phyloP scores from a whole-genome alignment of 1,284 basidiomycete species.

The Heliocybe sulcata region DNA sequence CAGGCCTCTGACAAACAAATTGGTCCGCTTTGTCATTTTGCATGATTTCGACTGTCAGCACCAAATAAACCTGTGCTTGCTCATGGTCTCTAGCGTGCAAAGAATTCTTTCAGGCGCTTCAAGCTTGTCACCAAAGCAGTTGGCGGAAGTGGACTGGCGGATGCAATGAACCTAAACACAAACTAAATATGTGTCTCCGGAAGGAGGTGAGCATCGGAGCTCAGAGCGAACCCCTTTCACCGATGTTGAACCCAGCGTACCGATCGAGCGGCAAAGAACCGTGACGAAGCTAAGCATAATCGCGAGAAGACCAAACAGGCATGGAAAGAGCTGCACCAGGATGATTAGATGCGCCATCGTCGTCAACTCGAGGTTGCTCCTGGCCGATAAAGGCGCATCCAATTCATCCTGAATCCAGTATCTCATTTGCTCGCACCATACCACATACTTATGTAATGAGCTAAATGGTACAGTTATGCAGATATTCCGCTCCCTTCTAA shows the following conservation, averaged over 20 bases:
- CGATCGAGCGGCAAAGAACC: slow-evolving; percentile 62
- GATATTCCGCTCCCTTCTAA: too few species aligned
- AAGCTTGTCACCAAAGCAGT: slow-evolving; percentile 52
- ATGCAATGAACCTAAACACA: slow-evolving; percentile 69
- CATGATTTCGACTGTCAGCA: slow-evolving; percentile 9
- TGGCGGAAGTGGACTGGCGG: slow-evolving; percentile 61
- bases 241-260: slow-evolving; percentile 35
- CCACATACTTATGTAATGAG: too few species aligned
- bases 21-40: slow-evolving; percentile 29
- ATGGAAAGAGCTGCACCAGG: slow-evolving; percentile 52
- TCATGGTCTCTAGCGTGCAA: slow-evolving; percentile 43
- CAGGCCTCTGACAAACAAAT: slow-evolving; percentile 66
- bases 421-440: too few species aligned
- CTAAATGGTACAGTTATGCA: too few species aligned
- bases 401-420: too few species aligned
- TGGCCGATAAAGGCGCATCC: too few species aligned
- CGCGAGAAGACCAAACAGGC: slow-evolving; percentile 48
- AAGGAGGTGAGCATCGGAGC: slow-evolving; percentile 51
- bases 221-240: neutral
- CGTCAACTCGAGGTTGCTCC: too few species aligned
- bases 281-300: slow-evolving; percentile 57
- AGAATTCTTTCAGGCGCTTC: slow-evolving; percentile 68
- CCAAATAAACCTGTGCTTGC: slow-evolving; percentile 10
- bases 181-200: slow-evolving; percentile 68
- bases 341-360: slow-evolving; percentile 23